Evolutionary conservation across 257 asterid species (phyloP).

Genomic region (Paraleonurus japonicus): DNA sequence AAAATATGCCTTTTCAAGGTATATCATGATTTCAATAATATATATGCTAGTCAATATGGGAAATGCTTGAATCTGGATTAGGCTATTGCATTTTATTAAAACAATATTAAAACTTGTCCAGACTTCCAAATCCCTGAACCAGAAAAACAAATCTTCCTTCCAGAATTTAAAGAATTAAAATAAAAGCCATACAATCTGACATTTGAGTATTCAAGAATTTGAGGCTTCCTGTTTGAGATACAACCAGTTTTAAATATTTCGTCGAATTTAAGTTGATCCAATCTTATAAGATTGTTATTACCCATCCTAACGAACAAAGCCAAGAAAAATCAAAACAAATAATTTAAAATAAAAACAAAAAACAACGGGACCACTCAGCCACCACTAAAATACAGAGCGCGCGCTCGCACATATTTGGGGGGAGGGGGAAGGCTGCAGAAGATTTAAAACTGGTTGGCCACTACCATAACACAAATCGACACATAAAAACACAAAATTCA

Average conservation of each 20-base stretch:
- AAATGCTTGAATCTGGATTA: background rate
- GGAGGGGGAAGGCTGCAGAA: background rate
- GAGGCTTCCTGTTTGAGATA: background rate
- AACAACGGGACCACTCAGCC: conserved; percentile 17
- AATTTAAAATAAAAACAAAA: background rate
- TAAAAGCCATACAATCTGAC: background rate
- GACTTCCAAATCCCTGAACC: background rate
- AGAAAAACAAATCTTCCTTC: background rate
- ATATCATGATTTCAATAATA: too few species aligned
- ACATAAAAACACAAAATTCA: background rate
- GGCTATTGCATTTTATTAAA: background rate
- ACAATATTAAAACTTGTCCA: background rate
- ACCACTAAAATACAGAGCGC: conserved; percentile 3
- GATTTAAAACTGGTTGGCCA: background rate
- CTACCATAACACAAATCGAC: background rate
- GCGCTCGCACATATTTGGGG: background rate
- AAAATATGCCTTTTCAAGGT: background rate
- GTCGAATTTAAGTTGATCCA: background rate
- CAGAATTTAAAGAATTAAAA: background rate
- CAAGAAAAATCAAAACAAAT: background rate
- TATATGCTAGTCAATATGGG: too few species aligned
- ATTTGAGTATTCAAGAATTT: background rate
- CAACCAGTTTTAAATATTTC: background rate
- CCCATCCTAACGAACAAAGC: background rate
- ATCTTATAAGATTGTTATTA: background rate